Evolutionary conservation across 805 yeast genomes (phyloP).

Genomic region (Yamadazyma philogaea): DNA sequence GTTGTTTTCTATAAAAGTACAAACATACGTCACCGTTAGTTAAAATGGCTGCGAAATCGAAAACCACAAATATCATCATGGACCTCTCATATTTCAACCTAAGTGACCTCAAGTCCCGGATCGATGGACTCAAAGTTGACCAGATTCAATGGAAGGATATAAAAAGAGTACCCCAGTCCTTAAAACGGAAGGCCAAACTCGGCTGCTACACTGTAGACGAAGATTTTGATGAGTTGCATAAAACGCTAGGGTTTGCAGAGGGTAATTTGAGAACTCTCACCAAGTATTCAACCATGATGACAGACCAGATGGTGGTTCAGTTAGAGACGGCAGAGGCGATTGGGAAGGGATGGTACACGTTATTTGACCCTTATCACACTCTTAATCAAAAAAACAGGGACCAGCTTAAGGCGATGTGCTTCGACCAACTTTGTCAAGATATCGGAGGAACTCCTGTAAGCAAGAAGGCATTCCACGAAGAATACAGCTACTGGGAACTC

Average conservation of each 20-base stretch:
- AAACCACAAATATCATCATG: constrained; percentile 5
- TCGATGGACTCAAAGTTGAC: constrained; percentile 3
- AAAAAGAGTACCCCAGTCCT: constrained; percentile 30
- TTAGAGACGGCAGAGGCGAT: constrained; percentile 1
- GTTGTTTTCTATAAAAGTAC: too few species aligned
- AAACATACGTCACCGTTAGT: too few species aligned
- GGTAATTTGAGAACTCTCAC: constrained; percentile 15
- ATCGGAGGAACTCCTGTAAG: constrained; percentile 2
- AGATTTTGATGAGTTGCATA: constrained; percentile 30
- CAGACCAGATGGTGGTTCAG: neutral
- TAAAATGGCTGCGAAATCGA: constrained; percentile 13
- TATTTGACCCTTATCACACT: constrained; percentile 23
- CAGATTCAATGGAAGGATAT: constrained; percentile 20
- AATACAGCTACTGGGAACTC: constrained; percentile 8
- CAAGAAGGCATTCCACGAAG: constrained; percentile 1
- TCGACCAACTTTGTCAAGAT: constrained; percentile 7
- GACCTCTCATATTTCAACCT: constrained; percentile 1
- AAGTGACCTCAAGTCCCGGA: constrained; percentile 1
- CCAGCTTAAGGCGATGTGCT: constrained; percentile 8
- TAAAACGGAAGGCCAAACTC: constrained; percentile 25
- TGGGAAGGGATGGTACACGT: neutral
- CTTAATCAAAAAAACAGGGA: constrained; percentile 10
- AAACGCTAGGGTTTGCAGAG: constrained; percentile 15
- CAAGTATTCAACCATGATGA: constrained; percentile 14
- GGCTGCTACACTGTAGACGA: constrained; percentile 36